Evolutionary conservation across 306 rosid species (phyloP).

Genomic region (Rosa multiflora): DNA sequence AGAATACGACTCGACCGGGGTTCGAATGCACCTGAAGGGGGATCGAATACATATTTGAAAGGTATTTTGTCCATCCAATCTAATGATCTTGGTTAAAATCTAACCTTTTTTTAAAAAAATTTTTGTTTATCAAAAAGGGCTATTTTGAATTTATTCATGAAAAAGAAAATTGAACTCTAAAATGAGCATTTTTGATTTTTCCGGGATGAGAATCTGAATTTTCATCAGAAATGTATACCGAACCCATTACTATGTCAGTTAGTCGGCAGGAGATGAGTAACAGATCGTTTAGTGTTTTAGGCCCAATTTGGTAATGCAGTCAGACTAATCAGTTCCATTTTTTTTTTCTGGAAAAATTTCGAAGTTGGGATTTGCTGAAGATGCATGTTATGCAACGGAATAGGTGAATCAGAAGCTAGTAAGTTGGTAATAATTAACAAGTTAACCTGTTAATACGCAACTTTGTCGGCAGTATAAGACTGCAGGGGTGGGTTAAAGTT

Average conservation of each 20-base stretch:
- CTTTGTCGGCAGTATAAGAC: not conserved
- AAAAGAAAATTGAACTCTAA: not conserved
- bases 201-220: not conserved
- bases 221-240: not conserved
- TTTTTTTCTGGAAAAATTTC: not conserved
- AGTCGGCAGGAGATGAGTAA: not conserved
- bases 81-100: not conserved
- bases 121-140: not conserved
- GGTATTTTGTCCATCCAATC: not conserved
- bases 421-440: not conserved
- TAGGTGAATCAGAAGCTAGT: constrained; percentile 2
- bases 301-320: no score
- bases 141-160: not conserved
- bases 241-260: not conserved
- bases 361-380: not conserved
- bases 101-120: not conserved
- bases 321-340: not conserved
- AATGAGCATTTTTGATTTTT: not conserved
- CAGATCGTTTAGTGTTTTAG: no score
- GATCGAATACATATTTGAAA: not conserved
- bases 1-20: not conserved
- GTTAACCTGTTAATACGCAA: not conserved
- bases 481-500: no score
- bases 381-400: not conserved
- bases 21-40: not conserved